phyloP scores from a whole-genome alignment of 371 early-diverging fungal genomes.

The Haplosporangium sp. region DNA sequence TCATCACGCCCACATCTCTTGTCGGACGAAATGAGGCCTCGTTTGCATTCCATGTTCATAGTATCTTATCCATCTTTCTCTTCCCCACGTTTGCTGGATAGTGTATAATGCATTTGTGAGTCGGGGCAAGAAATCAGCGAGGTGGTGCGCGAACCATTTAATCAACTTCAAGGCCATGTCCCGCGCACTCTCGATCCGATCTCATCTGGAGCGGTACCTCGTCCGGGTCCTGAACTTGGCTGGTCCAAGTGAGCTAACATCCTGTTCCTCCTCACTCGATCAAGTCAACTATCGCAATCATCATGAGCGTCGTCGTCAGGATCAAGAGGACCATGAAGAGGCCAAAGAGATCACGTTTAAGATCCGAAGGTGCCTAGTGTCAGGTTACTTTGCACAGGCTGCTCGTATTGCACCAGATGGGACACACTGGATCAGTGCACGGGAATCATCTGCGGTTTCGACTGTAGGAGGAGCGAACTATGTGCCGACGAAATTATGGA shows the following conservation, averaged over 20 bases:
- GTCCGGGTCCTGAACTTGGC: conserved; percentile 39
- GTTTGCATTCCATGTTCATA: background rate
- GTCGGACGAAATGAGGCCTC: too few relatives aligned
- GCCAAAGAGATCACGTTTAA: conserved; percentile 56
- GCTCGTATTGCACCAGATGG: conserved; percentile 78
- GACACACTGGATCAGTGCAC: conserved; percentile 63
- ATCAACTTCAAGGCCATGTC: conserved; percentile 79
- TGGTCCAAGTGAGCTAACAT: conserved; percentile 50
- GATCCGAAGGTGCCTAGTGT: conserved; percentile 77
- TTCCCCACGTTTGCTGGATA: conserved; percentile 15
- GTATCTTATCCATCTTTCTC: background rate
- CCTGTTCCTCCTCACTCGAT: conserved; percentile 57
- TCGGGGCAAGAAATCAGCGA: conserved; percentile 68
- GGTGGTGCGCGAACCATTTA: conserved; percentile 81
- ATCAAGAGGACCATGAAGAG: background rate
- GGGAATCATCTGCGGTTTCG: conserved; percentile 6
- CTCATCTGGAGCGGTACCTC: conserved; percentile 76
- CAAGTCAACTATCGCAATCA: background rate
- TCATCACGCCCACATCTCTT: background rate
- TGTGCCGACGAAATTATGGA: conserved; percentile 51
- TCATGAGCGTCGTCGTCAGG: background rate
- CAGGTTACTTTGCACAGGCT: conserved; percentile 83
- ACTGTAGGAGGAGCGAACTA: conserved; percentile 5
- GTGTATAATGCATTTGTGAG: conserved; percentile 82
- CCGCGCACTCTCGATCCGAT: conserved; percentile 75